Base-by-base conservation (phyloP, 306 rosid species). In the Vicia villosa region DNA sequence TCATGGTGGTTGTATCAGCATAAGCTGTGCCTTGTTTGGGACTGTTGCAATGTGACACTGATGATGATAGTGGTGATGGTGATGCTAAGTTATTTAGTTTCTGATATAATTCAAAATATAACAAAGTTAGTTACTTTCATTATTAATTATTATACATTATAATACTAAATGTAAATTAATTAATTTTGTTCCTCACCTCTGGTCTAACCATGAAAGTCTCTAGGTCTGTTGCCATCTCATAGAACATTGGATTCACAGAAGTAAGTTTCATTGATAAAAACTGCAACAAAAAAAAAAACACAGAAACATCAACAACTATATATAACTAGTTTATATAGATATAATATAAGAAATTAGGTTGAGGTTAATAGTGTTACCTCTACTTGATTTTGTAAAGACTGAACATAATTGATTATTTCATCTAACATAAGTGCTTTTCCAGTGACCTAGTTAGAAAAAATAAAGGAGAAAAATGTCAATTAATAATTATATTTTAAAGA, bases 351-450 rank as follows among this genome's bases (percentile, higher is more conserved):
- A 10, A 4, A n/a, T n/a, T 1, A 58, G 57, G 10, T 70, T 1
- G 55, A 8, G 16, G 3, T 15, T 28, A n/a, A 59, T 52, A 2
- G 16, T 30, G 41, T 65, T 86, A 93, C 98, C 98, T 94, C 98
- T 8, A 94, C 97, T 90, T 88, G 98, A 81, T 85, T 85, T 71
- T 94, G 97, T 76, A 94, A 85, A 85, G 98, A 88, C 83, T 88
- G 96, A 71, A 94, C 97, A 86, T 94, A 94, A 63, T 94, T 94
- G 85, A 94, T 94, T 73, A 94, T 90, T 74, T 94, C 96, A 42
- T 94, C 98, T 89, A 94, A 77, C 91, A 94, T 80, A 47, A 90
- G 86, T 61, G 98, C 95, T 83, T 89, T 94, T 37, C 97, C 97
- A 80, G 94, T 88, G 43, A 90, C 88, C 98, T 94, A 43, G 64